Evolutionary conservation across 2,329 filamentous ascomycete genomes (phyloP), one percentile per base, ranked within the genome.

Genomic region (Pseudogymnoascus sp.): DNA sequence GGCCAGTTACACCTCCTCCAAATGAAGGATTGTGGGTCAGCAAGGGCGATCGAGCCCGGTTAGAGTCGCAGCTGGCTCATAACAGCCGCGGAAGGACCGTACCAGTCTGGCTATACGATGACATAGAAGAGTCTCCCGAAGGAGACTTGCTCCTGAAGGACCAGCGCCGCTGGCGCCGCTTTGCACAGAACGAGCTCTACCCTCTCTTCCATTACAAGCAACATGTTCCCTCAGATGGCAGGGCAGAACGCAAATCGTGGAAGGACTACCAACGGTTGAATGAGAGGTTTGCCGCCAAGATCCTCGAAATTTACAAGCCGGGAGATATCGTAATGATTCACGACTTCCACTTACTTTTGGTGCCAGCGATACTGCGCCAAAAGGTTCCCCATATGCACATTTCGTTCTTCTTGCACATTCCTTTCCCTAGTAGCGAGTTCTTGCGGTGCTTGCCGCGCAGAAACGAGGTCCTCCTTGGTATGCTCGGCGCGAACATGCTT

Each of bases 181-280:
- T 94, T 74, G 91, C 92, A 13, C 92, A 97, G 77, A 87, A 92
- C 71, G 90, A 96, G 69, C 80, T 97, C 29, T 97, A 96, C 77
- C 92, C 90, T 1, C 82, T 97, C 8, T 92, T 97, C 73, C 93
- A 97, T 76, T 97, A 97, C 80, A 96, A 96, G 77, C 90, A 94
- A 71, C 90, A 96, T 71, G 90, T 92, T 73, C 91, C 93, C 1
- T 90, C 87, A 10, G 90, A 97, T 73, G 92, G 92, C 36, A 86
- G 89, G 67, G 85, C 86, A 15, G 90, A 94, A 72, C 86, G 90
- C 60, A 81, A 88, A 42, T 87, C 92, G 69, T 97, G 93, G 92
- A 86, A 88, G 27, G 92, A 97, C 76, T 97, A 96, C 76, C 89
- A 92, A 73, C 87, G 88, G 60, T 88, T 97, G 84, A 97, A 97